Percentiles rank a stretch among this genome's conserved stretches.
phyloP scores from a whole-genome alignment of 306 rosid genomes.

The Dalbergia cultrata region DNA sequence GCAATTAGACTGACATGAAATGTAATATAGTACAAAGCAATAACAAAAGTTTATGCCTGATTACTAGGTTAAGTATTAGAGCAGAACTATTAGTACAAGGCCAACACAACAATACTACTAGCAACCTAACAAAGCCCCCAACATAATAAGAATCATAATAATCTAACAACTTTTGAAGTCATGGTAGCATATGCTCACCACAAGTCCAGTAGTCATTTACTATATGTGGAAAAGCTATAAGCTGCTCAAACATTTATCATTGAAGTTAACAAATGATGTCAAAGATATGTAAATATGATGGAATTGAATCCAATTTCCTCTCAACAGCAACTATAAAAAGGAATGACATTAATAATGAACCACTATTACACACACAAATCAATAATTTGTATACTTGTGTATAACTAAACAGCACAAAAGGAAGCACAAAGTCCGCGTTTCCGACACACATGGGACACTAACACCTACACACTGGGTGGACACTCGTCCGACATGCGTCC shows the following conservation, averaged over 20 bases:
- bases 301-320: conserved; percentile 22
- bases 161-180: neutral
- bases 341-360: neutral
- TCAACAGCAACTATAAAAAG: neutral
- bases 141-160: neutral
- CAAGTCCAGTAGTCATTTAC: neutral
- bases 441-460: no score
- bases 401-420: neutral
- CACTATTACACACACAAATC: conserved; percentile 9
- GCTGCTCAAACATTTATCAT: conserved; percentile 4
- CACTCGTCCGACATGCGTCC: no score
- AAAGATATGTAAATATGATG: neutral
- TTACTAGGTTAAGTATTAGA: conserved; percentile 5
- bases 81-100: neutral
- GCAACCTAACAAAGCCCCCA: neutral
- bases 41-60: conserved; percentile 6
- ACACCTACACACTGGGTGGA: no score
- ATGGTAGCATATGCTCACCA: neutral
- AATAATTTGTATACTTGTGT: neutral
- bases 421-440: no score
- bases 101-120: neutral
- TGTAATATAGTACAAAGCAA: conserved; percentile 10
- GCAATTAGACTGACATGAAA: conserved; percentile 24
- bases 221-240: neutral
- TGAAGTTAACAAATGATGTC: conserved; percentile 26